These are phyloP conservation scores for Ashbya aceris DNA, from an alignment of 1,139 yeast genomes.

Conservation along the genomic window DNA sequence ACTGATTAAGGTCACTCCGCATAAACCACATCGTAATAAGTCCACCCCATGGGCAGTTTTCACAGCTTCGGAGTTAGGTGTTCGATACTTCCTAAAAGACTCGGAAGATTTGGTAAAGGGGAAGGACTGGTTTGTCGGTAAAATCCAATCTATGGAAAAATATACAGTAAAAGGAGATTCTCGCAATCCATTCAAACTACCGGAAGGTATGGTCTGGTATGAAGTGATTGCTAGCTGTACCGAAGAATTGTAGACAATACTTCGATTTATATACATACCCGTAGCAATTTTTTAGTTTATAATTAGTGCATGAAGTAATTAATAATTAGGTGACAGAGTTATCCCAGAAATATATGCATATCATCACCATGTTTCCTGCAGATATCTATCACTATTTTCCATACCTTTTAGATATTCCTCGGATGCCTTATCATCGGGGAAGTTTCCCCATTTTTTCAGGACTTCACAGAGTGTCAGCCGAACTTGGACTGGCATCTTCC, in stretches of 20 bases:
- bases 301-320: no score
- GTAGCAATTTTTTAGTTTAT: no score
- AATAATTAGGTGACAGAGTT: no score
- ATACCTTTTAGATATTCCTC: constrained; percentile 42
- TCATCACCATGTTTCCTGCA: constrained; percentile 83
- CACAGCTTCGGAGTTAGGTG: constrained; percentile 24
- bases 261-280: not conserved
- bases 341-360: not conserved
- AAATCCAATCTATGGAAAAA: constrained; percentile 18
- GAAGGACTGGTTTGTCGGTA: constrained; percentile 29
- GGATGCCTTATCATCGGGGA: constrained; percentile 39
- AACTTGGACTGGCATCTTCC: constrained; percentile 90
- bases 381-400: constrained; percentile 61
- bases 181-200: constrained; percentile 21
- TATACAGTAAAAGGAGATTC: constrained; percentile 12
- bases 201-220: constrained; percentile 23
- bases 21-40: constrained; percentile 2
- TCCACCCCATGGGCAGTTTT: constrained; percentile 28
- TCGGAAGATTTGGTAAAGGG: constrained; percentile 14
- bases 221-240: constrained; percentile 21
- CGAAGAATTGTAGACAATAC: not conserved
- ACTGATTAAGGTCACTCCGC: not conserved
- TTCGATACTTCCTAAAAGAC: constrained; percentile 23
- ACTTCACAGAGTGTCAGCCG: constrained; percentile 63
- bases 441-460: constrained; percentile 36